Conservation (phyloP, 805 yeast species). For the Danielia oregonensis region DNA sequence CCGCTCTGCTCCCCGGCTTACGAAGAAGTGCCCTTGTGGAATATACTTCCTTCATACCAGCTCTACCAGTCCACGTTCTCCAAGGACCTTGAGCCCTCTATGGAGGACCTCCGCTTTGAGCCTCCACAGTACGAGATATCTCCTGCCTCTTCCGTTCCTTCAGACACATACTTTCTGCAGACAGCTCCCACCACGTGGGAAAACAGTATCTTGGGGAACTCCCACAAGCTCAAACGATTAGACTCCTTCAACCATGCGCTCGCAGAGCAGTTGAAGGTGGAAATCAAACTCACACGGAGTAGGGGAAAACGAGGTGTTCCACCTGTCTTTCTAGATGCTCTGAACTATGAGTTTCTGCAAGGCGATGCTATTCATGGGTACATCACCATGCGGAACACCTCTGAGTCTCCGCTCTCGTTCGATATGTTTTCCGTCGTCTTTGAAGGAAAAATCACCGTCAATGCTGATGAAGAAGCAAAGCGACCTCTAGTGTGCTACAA, state of each 20-base stretch:
- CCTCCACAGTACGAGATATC: conserved; percentile 38
- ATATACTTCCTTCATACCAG: conserved; percentile 30
- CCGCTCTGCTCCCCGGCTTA: conserved; percentile 22
- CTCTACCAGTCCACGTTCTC: conserved; percentile 34
- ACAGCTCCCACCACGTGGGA: conserved; percentile 23
- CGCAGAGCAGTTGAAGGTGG: conserved; percentile 19
- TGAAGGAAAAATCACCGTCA: conserved; percentile 25
- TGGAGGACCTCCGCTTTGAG: conserved; percentile 22
- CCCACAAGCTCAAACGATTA: conserved; percentile 23
- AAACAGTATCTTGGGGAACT: conserved; percentile 29
- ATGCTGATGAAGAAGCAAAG: conserved; percentile 13
- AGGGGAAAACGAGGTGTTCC: conserved; percentile 15
- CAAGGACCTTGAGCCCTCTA: conserved; percentile 30
- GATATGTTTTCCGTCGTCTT: conserved; percentile 27
- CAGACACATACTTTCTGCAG: conserved; percentile 1
- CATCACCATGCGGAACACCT: conserved; percentile 19
- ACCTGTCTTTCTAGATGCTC: conserved; percentile 22
- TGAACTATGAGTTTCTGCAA: conserved; percentile 20
- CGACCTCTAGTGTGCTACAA: conserved; percentile 24
- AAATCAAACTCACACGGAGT: conserved; percentile 16
- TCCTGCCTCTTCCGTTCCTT: conserved; percentile 2
- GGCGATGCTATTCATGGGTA: conserved; percentile 26
- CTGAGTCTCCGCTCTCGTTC: conserved; percentile 18
- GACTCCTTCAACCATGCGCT: conserved; percentile 11
- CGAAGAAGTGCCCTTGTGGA: conserved; percentile 29